phyloP scores from a whole-genome alignment of 768 basidiomycete genomes.

The Amanita rubescens region DNA sequence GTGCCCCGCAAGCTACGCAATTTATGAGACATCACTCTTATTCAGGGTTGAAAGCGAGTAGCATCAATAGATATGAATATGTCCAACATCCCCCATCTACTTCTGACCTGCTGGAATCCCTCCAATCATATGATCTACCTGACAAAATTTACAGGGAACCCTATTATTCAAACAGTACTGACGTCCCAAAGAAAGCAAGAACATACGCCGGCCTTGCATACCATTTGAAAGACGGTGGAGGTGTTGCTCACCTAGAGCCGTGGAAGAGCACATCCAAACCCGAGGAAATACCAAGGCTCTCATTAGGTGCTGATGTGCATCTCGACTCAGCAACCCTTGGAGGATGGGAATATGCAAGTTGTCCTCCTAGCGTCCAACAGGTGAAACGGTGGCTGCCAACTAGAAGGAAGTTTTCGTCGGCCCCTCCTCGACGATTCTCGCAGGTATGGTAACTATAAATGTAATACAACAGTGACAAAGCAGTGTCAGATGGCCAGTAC shows the following conservation, averaged over 20 bases:
- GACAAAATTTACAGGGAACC: constrained; percentile 67
- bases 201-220: constrained; percentile 82
- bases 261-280: constrained; percentile 33
- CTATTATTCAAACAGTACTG: constrained; percentile 65
- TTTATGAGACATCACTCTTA: constrained; percentile 16
- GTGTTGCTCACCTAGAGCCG: constrained; percentile 48
- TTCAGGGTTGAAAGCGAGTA: constrained; percentile 13
- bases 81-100: constrained; percentile 41
- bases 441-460: constrained; percentile 34
- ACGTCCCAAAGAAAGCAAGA: constrained; percentile 59
- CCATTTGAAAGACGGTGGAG: constrained; percentile 56
- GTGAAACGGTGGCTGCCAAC: constrained; percentile 46
- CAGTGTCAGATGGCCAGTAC: constrained; percentile 53
- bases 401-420: constrained; percentile 15
- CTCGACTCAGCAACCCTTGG: constrained; percentile 28
- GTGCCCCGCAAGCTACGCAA: constrained; percentile 21
- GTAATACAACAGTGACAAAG: neutral
- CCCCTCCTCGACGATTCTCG: constrained; percentile 26
- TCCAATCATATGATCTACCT: constrained; percentile 43
- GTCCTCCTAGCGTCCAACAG: constrained; percentile 55
- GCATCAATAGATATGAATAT: constrained; percentile 41
- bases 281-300: neutral
- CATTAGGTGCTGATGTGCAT: neutral
- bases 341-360: constrained; percentile 79
- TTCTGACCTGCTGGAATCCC: constrained; percentile 35